Evolutionary conservation across 768 basidiomycete genomes (phyloP).

Genomic region (Tulasnella sp.): DNA sequence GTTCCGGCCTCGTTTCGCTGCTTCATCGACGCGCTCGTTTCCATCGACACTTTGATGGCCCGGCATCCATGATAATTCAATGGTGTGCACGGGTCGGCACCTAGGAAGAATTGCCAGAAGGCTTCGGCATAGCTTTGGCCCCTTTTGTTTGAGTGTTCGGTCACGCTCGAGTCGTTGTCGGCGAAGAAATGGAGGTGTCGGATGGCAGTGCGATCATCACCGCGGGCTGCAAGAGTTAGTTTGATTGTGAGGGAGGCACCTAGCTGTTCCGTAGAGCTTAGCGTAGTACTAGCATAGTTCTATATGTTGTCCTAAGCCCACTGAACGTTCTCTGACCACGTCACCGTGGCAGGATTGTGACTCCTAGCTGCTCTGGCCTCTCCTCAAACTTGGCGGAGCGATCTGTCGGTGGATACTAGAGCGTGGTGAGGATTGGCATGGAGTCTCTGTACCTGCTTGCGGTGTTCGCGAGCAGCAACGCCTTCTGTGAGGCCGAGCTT

Average conservation of each 20-base stretch:
- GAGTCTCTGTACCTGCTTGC: neutral
- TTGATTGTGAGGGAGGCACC: neutral
- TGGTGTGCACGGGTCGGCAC: conserved; percentile 4
- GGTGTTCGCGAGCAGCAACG: neutral
- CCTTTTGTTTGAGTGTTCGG: neutral
- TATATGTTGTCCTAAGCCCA: neutral
- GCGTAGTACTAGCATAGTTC: conserved; percentile 6
- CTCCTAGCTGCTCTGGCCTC: neutral
- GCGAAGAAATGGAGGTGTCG: conserved; percentile 4
- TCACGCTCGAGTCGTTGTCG: neutral
- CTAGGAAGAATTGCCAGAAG: conserved; percentile 1
- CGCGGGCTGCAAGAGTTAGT: neutral
- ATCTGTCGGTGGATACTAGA: neutral
- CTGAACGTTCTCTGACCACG: neutral
- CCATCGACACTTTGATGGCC: conserved; percentile 18
- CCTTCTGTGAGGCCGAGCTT: neutral
- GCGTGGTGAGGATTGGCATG: neutral
- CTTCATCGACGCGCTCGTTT: conserved; percentile 11
- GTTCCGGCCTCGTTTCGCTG: conserved; percentile 6
- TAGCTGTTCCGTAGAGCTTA: neutral
- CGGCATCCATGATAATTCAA: conserved; percentile 5
- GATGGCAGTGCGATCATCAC: neutral
- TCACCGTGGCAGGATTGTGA: neutral
- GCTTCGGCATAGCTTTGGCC: neutral
- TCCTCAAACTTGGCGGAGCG: neutral